Evolutionary conservation across 2,329 filamentous ascomycete genomes (phyloP).

Genomic region (Stagonosporopsis chrysanthemi): DNA sequence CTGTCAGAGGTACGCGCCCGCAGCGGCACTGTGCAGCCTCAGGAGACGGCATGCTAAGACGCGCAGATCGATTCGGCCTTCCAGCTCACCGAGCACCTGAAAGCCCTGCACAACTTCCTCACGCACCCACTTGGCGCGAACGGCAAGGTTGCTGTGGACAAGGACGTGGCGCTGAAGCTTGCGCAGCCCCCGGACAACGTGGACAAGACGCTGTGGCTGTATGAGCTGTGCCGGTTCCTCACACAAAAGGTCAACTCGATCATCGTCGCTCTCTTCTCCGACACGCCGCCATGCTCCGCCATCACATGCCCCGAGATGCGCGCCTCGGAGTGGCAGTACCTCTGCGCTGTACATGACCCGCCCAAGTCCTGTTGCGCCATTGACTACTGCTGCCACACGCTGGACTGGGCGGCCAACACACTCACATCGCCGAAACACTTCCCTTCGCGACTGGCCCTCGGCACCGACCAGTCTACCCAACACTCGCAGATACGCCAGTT

Average conservation of each 20-base stretch:
- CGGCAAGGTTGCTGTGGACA: constrained; percentile 75
- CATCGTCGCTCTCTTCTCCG: constrained; percentile 91
- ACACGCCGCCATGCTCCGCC: constrained; percentile 86
- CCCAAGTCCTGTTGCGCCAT: constrained; percentile 98
- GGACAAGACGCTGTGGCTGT: constrained; percentile 91
- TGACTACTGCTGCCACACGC: constrained; percentile 98
- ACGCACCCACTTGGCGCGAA: constrained; percentile 66
- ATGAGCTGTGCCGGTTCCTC: constrained; percentile 95
- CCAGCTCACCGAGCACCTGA: constrained; percentile 95
- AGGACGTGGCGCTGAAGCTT: constrained; percentile 76
- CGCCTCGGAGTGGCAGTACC: constrained; percentile 97
- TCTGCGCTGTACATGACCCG: constrained; percentile 95
- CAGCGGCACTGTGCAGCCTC: neutral
- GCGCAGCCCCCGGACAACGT: constrained; percentile 81
- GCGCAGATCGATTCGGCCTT: constrained; percentile 91
- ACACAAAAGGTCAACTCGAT: constrained; percentile 93
- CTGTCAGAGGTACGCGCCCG: constrained; percentile 74
- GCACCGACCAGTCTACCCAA: constrained; percentile 50
- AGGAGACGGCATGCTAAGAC: constrained; percentile 27
- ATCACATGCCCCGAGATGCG: constrained; percentile 97
- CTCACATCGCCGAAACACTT: constrained; percentile 96
- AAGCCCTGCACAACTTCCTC: constrained; percentile 85
- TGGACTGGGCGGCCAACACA: constrained; percentile 96
- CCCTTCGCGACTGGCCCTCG: constrained; percentile 77
- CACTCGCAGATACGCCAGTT: constrained; percentile 77